Evolutionary conservation across 83 land plant species (phyloP).

Genomic region (Thuja plicata): DNA sequence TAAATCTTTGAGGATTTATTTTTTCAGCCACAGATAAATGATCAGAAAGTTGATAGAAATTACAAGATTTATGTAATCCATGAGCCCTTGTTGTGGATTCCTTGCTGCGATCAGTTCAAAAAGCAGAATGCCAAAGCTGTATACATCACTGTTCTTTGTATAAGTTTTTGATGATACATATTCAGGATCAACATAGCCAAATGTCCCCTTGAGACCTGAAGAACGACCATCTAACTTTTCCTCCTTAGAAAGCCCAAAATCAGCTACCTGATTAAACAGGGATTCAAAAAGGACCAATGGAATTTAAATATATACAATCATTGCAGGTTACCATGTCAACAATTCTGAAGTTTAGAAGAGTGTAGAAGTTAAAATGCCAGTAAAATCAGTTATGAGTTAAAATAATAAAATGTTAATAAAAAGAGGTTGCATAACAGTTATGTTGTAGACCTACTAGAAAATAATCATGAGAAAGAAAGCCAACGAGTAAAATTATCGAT

Average conservation of each 20-base stretch:
- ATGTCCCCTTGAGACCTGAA: conserved; percentile 84
- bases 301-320: neutral
- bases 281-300: neutral
- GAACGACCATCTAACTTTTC: conserved; percentile 47
- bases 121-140: conserved; percentile 78
- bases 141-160: conserved; percentile 80
- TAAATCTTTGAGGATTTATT: neutral
- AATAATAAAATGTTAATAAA: neutral
- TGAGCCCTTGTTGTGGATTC: conserved; percentile 80
- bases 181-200: conserved; percentile 84
- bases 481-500: neutral
- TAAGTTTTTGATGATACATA: conserved; percentile 70
- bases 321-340: neutral
- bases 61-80: conserved; percentile 82
- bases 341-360: neutral
- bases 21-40: neutral
- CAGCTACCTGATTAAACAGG: conserved; percentile 64
- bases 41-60: conserved; percentile 18
- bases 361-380: neutral
- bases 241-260: conserved; percentile 92
- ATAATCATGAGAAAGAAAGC: neutral
- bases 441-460: neutral
- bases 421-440: neutral
- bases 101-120: conserved; percentile 84
- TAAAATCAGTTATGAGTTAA: too few relatives aligned